Evolutionary conservation across 768 basidiomycete genomes (phyloP).

Genomic region (Melanogaster broomeanus): DNA sequence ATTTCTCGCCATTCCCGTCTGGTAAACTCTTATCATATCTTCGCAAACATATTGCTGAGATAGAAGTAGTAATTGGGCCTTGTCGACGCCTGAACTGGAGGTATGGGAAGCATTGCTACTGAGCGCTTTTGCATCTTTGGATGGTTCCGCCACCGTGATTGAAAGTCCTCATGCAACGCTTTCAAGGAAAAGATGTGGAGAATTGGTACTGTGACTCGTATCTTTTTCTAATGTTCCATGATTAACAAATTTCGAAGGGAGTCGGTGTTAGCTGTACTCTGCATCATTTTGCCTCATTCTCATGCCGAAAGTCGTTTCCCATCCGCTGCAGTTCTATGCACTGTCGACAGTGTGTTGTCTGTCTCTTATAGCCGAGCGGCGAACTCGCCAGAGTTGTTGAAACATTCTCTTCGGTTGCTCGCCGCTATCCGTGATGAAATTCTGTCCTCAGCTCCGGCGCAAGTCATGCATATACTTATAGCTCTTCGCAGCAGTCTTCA

Average conservation of each 20-base stretch:
- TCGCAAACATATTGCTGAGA: conserved; percentile 3
- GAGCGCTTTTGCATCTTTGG: conserved; percentile 26
- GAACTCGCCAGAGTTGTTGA: conserved; percentile 24
- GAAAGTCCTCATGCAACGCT: conserved; percentile 13
- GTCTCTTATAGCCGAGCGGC: conserved; percentile 34
- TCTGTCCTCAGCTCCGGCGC: conserved; percentile 20
- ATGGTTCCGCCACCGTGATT: conserved; percentile 8
- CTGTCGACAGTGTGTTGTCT: conserved; percentile 33
- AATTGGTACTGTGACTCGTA: conserved; percentile 19
- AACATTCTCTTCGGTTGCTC: conserved; percentile 39
- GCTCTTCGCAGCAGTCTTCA: conserved; percentile 41
- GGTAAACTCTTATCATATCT: conserved; percentile 33
- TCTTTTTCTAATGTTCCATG: not conserved
- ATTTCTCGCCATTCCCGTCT: conserved; percentile 50
- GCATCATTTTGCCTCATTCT: conserved; percentile 13
- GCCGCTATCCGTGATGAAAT: conserved; percentile 36
- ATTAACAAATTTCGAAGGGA: conserved; percentile 22
- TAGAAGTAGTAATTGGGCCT: conserved; percentile 42
- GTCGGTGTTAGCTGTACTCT: conserved; percentile 18
- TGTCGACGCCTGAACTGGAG: conserved; percentile 42
- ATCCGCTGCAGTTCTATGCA: conserved; percentile 23
- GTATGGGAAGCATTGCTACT: conserved; percentile 44
- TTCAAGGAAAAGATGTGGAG: conserved; percentile 15
- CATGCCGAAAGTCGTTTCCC: conserved; percentile 9
- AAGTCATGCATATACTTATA: conserved; percentile 38